Conservation (phyloP, 768 basidiomycete genomes). For the Panaeolus cyanescens region DNA sequence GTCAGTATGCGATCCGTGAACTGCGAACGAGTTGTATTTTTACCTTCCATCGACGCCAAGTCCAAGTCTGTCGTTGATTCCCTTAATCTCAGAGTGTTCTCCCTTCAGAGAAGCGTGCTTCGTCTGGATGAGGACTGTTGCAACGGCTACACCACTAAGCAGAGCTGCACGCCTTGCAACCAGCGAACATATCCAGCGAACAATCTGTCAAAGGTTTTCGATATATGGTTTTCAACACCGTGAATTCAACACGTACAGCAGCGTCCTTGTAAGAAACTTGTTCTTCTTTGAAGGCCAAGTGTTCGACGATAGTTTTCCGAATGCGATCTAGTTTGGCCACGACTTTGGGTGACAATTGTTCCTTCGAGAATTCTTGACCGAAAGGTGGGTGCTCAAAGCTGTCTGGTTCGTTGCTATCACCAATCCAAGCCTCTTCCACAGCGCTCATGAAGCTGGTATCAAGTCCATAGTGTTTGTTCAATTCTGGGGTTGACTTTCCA, state of each 20-base stretch:
- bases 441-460: constrained; percentile 93
- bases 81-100: constrained; percentile 30
- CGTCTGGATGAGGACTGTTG: constrained; percentile 84
- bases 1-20: not conserved
- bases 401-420: constrained; percentile 29
- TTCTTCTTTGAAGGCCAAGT: constrained; percentile 57
- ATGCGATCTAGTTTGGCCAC: constrained; percentile 51
- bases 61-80: constrained; percentile 51
- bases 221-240: not conserved
- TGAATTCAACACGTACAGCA: constrained; percentile 36
- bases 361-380: constrained; percentile 31
- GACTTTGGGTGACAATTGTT: constrained; percentile 30
- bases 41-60: constrained; percentile 96
- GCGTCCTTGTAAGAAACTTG: constrained; percentile 63
- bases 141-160: constrained; percentile 86
- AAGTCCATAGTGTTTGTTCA: constrained; percentile 93
- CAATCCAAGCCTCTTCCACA: constrained; percentile 77
- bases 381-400: constrained; percentile 38
- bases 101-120: constrained; percentile 58
- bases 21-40: not conserved
- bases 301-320: constrained; percentile 58
- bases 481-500: constrained; percentile 66
- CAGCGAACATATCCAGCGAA: constrained; percentile 76
- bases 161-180: constrained; percentile 83
- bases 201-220: constrained; percentile 47